Evolutionary conservation across 306 rosid species (phyloP), one percentile per base, ranked within the genome.

Genomic region (Lablab purpureus): DNA sequence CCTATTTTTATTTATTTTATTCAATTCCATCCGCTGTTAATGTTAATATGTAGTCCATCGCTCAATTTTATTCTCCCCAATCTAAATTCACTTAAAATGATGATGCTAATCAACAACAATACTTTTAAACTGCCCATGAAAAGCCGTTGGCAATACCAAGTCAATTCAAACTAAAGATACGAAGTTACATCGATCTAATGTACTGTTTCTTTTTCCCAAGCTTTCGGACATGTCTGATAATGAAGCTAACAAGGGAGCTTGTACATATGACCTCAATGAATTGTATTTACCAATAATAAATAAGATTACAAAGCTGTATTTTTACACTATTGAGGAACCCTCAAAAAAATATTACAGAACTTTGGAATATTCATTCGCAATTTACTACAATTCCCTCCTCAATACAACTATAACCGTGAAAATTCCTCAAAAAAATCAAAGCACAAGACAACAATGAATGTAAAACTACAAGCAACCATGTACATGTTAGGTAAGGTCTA

Each of bases 391-490:
- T 80, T 72, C 30, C 80, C 75, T 64, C 79, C 71, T 79, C 58
- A 66, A 76, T 40, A 71, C 77, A 49, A 71, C 80, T 75, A 82
- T 15, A 83, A 81, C 58, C 18, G 71, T n/a, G 74, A 74, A 62
- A 75, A 72, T 75, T 71, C 85, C 83, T 72, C 85, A 83, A 80
- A 55, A 37, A 68, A 85, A 78, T 74, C 49, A 59, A 60, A 73
- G 83, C 87, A 69, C 2, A 58, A 5, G 58, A 74, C 86, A 50
- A 80, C 43, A 75, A 66, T 68, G 77, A 83, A 46, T 50, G 58
- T 72, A 78, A 75, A 82, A 88, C 60, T 81, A 86, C 89, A 82
- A 54, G 77, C 81, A 83, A 86, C 37, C 86, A 89, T 90, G 87
- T 94, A 89, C 97, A 92, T 71, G 52, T 49, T 65, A 84, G 68